phyloP scores from a whole-genome alignment of 139 green algal genomes.

The Haematococcus sp. region DNA sequence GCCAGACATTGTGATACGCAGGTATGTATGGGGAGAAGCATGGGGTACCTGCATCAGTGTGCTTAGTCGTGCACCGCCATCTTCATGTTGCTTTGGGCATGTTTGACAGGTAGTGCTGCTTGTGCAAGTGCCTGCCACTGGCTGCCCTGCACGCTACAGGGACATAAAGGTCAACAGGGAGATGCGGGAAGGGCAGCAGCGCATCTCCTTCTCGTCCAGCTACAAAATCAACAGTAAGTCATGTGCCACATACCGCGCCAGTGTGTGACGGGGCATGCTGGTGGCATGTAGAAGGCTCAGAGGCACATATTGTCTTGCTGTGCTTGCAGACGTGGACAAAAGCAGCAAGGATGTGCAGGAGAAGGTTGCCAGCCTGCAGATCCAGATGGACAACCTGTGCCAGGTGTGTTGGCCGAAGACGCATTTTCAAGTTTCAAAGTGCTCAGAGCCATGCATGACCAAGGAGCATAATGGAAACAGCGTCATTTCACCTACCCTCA shows the following conservation, averaged over 20 bases:
- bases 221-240: slow-evolving; percentile 67
- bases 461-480: no score
- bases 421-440: no score
- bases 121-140: no score
- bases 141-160: not conserved
- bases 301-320: not conserved
- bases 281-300: no score
- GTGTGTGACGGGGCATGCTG: no score
- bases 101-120: no score
- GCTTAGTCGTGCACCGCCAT: not conserved
- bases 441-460: no score
- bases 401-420: no score
- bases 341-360: slow-evolving; percentile 59
- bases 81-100: no score
- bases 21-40: slow-evolving; percentile 6
- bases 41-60: not conserved
- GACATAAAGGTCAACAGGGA: not conserved
- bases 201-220: slow-evolving; percentile 44
- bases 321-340: slow-evolving; percentile 26
- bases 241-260: no score
- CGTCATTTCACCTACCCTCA: no score
- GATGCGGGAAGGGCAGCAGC: not conserved
- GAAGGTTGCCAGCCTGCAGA: slow-evolving; percentile 66
- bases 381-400: slow-evolving; percentile 98
- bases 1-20: slow-evolving; percentile 34